Percentiles rank a stretch among this genome's conserved stretches.
These are phyloP conservation scores for Ogataea hybrid DNA, from an alignment of 1,139 yeast species.

Conservation along the genomic window DNA sequence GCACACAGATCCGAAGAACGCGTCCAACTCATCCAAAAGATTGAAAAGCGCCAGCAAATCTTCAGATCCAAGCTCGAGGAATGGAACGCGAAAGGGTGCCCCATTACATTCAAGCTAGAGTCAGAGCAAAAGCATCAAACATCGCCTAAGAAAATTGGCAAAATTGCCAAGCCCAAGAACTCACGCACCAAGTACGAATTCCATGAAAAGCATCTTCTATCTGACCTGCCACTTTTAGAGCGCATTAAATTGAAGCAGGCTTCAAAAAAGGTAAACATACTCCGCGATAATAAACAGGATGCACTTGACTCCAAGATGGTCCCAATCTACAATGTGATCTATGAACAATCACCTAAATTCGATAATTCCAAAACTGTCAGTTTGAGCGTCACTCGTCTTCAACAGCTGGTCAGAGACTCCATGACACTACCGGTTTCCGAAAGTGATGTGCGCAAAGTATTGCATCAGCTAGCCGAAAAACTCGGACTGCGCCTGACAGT, in stretches of 20 bases:
- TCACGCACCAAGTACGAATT: constrained; percentile 16
- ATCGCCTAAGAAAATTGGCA: neutral
- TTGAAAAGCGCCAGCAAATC: constrained; percentile 8
- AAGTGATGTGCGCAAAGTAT: constrained; percentile 15
- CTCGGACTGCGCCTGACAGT: constrained; percentile 14
- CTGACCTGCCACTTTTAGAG: constrained; percentile 16
- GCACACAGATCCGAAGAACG: constrained; percentile 5
- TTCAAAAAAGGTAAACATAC: neutral
- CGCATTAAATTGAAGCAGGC: constrained; percentile 19
- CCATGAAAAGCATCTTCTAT: constrained; percentile 10
- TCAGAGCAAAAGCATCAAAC: neutral
- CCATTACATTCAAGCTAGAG: neutral
- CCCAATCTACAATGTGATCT: constrained; percentile 22
- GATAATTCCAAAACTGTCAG: constrained; percentile 6
- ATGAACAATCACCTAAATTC: constrained; percentile 22
- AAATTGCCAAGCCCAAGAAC: constrained; percentile 13
- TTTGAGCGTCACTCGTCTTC: constrained; percentile 16
- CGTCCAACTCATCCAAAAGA: constrained; percentile 10
- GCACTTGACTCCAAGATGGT: constrained; percentile 15
- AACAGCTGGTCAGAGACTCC: constrained; percentile 21
- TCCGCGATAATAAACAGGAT: neutral
- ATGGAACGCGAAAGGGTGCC: constrained; percentile 3
- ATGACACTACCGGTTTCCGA: constrained; percentile 12
- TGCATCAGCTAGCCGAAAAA: constrained; percentile 8
- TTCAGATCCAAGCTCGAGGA: constrained; percentile 8